Conservation (phyloP, 495 filamentous ascomycete species). For the Filosporella fistucella region DNA sequence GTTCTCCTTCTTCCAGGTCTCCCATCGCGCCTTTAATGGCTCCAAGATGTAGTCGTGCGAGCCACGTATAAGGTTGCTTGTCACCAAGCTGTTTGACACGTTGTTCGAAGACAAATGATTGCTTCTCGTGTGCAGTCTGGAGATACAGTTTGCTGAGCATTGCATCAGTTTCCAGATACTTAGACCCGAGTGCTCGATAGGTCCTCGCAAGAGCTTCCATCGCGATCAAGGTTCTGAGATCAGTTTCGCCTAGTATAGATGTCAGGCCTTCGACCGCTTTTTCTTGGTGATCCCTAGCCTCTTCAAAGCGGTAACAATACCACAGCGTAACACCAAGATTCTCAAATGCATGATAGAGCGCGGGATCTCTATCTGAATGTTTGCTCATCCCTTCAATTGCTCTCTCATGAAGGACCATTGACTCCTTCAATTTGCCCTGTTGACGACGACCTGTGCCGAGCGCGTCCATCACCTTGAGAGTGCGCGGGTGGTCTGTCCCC, state of each 20-base stretch:
- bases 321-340: no score
- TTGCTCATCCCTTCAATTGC: no score
- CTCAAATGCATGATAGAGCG: no score
- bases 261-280: conserved; percentile 4
- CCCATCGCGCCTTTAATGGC: conserved; percentile 21
- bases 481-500: conserved; percentile 6
- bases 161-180: conserved; percentile 28
- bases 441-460: background rate
- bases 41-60: conserved; percentile 20
- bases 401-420: conserved; percentile 2
- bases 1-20: conserved; percentile 26
- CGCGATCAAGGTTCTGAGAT: conserved; percentile 6
- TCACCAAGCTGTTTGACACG: conserved; percentile 21
- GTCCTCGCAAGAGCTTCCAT: conserved; percentile 11
- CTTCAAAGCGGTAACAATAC: no score
- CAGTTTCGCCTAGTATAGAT: background rate
- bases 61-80: conserved; percentile 27
- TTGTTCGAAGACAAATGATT: conserved; percentile 22
- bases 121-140: conserved; percentile 26
- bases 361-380: no score
- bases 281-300: no score
- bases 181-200: conserved; percentile 25
- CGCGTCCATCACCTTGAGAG: conserved; percentile 6
- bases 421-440: background rate
- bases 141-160: conserved; percentile 25